A percentile compares a stretch with the other conserved stretches of the same genome.
Evolutionary conservation across 1,139 yeast species (phyloP).

Genomic region (Geotrichum fermentans): DNA sequence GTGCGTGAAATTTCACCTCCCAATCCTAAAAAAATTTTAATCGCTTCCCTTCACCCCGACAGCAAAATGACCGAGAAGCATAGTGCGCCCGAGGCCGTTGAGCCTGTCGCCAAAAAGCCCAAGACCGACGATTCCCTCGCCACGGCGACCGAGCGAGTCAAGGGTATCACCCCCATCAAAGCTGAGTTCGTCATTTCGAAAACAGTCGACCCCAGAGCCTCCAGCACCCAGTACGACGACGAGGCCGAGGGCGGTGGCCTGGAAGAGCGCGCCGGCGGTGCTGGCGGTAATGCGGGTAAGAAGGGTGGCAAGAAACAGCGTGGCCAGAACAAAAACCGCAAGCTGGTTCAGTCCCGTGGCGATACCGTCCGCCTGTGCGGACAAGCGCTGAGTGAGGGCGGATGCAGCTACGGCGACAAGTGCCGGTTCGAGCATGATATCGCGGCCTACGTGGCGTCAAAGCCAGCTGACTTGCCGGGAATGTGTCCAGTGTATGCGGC

Average conservation of each 20-base stretch:
- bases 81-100: slow-evolving; percentile 6
- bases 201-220: slow-evolving; percentile 22
- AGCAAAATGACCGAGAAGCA: slow-evolving; percentile 15
- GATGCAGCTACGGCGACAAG: slow-evolving; percentile 65
- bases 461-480: slow-evolving; percentile 68
- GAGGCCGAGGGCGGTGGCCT: slow-evolving; percentile 48
- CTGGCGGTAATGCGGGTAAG: slow-evolving; percentile 45
- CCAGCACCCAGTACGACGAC: slow-evolving; percentile 38
- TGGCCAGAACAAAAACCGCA: slow-evolving; percentile 90
- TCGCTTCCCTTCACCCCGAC: not conserved
- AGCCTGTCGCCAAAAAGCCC: slow-evolving; percentile 12
- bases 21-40: slow-evolving; percentile 10
- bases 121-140: not conserved
- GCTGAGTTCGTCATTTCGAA: slow-evolving; percentile 43
- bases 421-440: slow-evolving; percentile 80
- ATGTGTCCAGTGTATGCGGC: slow-evolving; percentile 78
- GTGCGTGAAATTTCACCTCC: no score
- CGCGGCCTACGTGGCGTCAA: slow-evolving; percentile 54
- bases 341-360: slow-evolving; percentile 56
- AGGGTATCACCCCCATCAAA: slow-evolving; percentile 63
- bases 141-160: slow-evolving; percentile 10
- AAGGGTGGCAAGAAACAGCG: slow-evolving; percentile 40
- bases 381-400: slow-evolving; percentile 30
- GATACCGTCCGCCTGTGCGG: slow-evolving; percentile 64
- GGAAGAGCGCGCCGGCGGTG: slow-evolving; percentile 40